phyloP scores from a whole-genome alignment of 768 basidiomycete genomes.

The Lyophyllum atratum region DNA sequence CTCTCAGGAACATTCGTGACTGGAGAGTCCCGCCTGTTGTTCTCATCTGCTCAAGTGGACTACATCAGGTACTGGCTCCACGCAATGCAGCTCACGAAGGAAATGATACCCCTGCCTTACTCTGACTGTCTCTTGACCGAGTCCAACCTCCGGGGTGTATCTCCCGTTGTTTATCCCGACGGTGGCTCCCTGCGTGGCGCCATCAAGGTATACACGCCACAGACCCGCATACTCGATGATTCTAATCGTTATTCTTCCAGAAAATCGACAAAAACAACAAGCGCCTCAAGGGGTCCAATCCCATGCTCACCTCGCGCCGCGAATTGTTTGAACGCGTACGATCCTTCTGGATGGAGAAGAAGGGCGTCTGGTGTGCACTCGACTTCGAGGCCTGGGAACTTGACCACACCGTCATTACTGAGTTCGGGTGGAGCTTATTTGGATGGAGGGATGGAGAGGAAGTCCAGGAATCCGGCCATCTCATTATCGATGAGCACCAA shows the following conservation, averaged over 20 bases:
- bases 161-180: constrained; percentile 57
- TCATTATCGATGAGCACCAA: constrained; percentile 64
- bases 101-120: constrained; percentile 71
- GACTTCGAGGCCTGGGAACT: constrained; percentile 87
- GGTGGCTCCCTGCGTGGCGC: constrained; percentile 57
- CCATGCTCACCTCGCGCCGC: constrained; percentile 55
- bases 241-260: constrained; percentile 34
- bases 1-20: constrained; percentile 61
- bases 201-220: constrained; percentile 48
- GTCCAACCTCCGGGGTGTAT: constrained; percentile 57
- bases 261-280: constrained; percentile 82
- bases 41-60: constrained; percentile 83
- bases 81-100: constrained; percentile 65
- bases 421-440: constrained; percentile 76
- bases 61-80: constrained; percentile 85
- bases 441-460: constrained; percentile 55
- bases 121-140: constrained; percentile 73
- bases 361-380: constrained; percentile 73
- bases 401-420: constrained; percentile 73
- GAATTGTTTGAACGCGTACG: constrained; percentile 70
- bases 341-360: constrained; percentile 59
- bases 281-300: constrained; percentile 65
- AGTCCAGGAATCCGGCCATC: constrained; percentile 54
- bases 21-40: constrained; percentile 78
- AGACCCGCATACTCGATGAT: too few species aligned